Evolutionary conservation across 192 early-diverging fungal species (phyloP), one percentile per base, ranked within the genome.

Genomic region (Linnemannia elongata): DNA sequence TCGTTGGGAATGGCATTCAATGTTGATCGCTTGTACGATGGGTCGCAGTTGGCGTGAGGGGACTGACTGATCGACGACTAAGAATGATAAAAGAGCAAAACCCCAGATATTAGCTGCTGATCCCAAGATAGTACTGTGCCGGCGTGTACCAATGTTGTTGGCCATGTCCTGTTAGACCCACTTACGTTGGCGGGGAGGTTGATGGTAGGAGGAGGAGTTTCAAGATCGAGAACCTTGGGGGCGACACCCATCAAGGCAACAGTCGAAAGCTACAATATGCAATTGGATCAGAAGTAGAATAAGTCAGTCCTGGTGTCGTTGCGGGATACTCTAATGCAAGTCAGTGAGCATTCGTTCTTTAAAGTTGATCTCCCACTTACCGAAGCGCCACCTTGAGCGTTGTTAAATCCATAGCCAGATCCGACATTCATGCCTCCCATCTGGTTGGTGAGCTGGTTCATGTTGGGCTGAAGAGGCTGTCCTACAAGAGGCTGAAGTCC

Each of bases 11-110:
- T 91, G 22, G 95, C 93, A 73, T 97, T 97, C 24, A 99, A 81
- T n/a, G 98, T 99, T 69, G 92, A 96, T 55, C 97, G 92, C 90
- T 97, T 95, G 90, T 97, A 97, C 33, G 92, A 91, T 12, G 95
- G 91, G 27, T 93, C 91, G 73, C 94, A 93, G 86, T 96, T 94
- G 33, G 93, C 89, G 55, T 87, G 75, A 4, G 88, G 90, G n/a
- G 91, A 92, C 55, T 84, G 78, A 24, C 90, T 92, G 47, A 91
- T 85, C n/a, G 91, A 89, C 35, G 87, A 60, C 90, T 52, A 52
- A 17, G 24, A 38, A 41, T 18, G 18, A 69, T 17, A 30, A 18
- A 69, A 10, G 45, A 76, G 24, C 2, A 35, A 12, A 13, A 33
- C 13, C 63, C 44, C 1, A 79, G 52, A 76, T 63, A 72, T 35